These are phyloP conservation scores for Pisolithus marmoratus DNA, from an alignment of 768 basidiomycete genomes.

Conservation along the genomic window DNA sequence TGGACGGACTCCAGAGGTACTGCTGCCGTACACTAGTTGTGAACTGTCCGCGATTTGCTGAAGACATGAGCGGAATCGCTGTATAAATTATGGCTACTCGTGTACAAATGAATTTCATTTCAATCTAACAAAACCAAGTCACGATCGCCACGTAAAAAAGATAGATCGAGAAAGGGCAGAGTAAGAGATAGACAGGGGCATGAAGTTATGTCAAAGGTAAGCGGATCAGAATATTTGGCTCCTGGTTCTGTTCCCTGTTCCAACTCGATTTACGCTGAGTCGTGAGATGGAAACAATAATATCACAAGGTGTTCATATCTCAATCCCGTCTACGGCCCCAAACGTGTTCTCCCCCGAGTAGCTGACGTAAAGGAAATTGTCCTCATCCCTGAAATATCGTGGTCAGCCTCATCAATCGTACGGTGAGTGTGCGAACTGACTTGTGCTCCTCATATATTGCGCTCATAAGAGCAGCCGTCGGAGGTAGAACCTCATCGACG, in stretches of 20 bases:
- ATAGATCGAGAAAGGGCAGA: background rate
- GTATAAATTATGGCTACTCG: background rate
- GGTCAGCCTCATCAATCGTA: conserved; percentile 21
- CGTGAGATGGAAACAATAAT: background rate
- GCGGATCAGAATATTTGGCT: too few relatives aligned
- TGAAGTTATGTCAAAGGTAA: too few relatives aligned
- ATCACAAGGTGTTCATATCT: conserved; percentile 22
- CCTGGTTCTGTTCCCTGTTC: too few relatives aligned
- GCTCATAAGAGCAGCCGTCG: conserved; percentile 97
- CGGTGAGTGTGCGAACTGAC: conserved; percentile 42
- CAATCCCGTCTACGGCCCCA: conserved; percentile 39
- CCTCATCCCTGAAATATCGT: conserved; percentile 73
- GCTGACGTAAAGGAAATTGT: conserved; percentile 97
- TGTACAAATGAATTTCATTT: conserved; percentile 1
- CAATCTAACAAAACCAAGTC: background rate
- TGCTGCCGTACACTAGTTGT: too few relatives aligned
- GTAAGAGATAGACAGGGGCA: background rate
- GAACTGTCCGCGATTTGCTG: background rate
- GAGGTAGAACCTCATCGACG: conserved; percentile 96
- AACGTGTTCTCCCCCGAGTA: conserved; percentile 99
- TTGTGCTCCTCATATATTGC: conserved; percentile 99
- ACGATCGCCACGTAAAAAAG: background rate
- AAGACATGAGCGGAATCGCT: background rate
- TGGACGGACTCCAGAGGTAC: too few relatives aligned
- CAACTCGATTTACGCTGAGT: too few relatives aligned